Evolutionary conservation across 345 rosid species (phyloP), one percentile per base, ranked within the genome.

Genomic region (Corymbia maculata): DNA sequence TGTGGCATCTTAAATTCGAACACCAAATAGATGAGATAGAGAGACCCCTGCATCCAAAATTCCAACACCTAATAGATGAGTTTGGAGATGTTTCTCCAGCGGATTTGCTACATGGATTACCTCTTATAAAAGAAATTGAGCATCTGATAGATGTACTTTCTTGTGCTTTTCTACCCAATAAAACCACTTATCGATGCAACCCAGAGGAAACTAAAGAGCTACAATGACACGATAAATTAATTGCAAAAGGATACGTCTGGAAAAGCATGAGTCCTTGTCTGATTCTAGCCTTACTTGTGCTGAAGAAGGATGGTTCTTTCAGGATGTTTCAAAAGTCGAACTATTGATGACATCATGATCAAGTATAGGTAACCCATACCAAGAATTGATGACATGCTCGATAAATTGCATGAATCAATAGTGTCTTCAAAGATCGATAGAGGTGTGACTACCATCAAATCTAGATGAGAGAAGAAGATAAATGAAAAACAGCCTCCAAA

Each of bases 311-410:
- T 26, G 30, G 66, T 26, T 59, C 30, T 59, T 59, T 59, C 7
- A 59, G 14, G 11, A 9, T 59, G 66, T 59, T 13, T 59, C 14
- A 0, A 59, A 6, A 26, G 30, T 59, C 14, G 4, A 59, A n/a
- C 30, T 59, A 1, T 59, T 28, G 24, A 59, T 26, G n/a, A 59
- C 30, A 59, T 26, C 66, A 26, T 59, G 1, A 59, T 5, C 30
- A 59, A 24, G 66, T 59, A 26, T 26, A 26, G 66, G 30, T 59
- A 59, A 6, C 66, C 1, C 7, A 0, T 26, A 26, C 66, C 66
- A 24, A 24, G 26, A 59, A 13, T 59, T 0, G 15, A 59, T 0
- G 14, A 59, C 0, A 59, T 59, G 2, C 66, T 59, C 1, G 66
- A 59, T 59, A 6, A 59, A 11, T 59, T 59, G 0, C n/a, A 59